A percentile compares a stretch with the other conserved stretches of the same genome.
phyloP scores from a whole-genome alignment of 2,329 filamentous ascomycete genomes.

The Botryotinia narcissicola region DNA sequence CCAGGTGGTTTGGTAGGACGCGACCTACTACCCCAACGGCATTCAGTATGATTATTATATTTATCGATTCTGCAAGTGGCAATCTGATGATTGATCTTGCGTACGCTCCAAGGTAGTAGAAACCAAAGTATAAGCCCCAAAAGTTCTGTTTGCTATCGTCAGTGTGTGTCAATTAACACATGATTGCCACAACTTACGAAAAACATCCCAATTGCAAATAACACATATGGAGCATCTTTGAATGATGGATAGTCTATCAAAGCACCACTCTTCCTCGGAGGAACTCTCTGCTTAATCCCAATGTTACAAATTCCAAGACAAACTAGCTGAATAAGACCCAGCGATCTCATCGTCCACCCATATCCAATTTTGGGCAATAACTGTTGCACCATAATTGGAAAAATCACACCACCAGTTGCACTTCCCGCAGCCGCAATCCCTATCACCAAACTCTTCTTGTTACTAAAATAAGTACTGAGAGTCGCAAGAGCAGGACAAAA shows the following conservation, averaged over 20 bases:
- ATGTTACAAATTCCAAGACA: conserved; percentile 39
- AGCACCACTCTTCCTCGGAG: conserved; percentile 43
- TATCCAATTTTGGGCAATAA: conserved; percentile 46
- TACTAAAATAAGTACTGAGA: conserved; percentile 44
- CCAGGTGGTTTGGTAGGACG: conserved; percentile 46
- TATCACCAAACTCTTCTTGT: conserved; percentile 42
- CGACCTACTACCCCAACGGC: conserved; percentile 50
- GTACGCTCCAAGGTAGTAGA: conserved; percentile 41
- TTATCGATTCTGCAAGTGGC: conserved; percentile 45
- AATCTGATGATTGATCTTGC: conserved; percentile 41
- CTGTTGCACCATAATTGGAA: conserved; percentile 45
- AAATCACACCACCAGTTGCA: conserved; percentile 45
- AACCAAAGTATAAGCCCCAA: conserved; percentile 48
- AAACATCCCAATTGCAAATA: conserved; percentile 46
- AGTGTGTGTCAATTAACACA: conserved; percentile 9
- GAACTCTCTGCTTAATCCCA: conserved; percentile 44
- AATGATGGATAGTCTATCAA: conserved; percentile 47
- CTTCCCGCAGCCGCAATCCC: conserved; percentile 41
- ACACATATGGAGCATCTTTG: conserved; percentile 44
- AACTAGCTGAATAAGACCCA: conserved; percentile 47
- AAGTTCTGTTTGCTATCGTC: conserved; percentile 33
- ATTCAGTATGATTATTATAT: conserved; percentile 53
- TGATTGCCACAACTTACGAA: conserved; percentile 31
- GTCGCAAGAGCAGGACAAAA: conserved; percentile 44
- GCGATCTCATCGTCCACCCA: conserved; percentile 46